These are phyloP conservation scores for Gracilaria caudata DNA, from an alignment of 23 red algal species.

Conservation along the genomic window DNA sequence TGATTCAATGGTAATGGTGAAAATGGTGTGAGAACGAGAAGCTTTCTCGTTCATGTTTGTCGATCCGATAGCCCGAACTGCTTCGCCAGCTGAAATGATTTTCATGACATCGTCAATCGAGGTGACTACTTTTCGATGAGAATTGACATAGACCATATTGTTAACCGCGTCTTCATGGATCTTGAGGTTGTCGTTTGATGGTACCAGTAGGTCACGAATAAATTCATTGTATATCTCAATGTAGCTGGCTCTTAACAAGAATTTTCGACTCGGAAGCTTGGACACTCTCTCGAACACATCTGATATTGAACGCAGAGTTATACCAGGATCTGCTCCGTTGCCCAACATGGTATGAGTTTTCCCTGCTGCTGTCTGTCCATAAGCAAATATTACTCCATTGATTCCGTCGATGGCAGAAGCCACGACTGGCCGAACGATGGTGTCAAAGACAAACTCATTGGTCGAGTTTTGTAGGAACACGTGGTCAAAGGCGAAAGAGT, in stretches of 20 bases:
- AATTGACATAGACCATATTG: slow-evolving; percentile 73
- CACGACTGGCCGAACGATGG: slow-evolving; percentile 55
- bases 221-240: slow-evolving; percentile 97
- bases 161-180: slow-evolving; percentile 74
- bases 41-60: slow-evolving; percentile 92
- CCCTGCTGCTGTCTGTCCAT: slow-evolving; percentile 88
- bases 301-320: slow-evolving; percentile 67
- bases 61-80: slow-evolving; percentile 66
- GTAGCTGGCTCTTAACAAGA: slow-evolving; percentile 77
- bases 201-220: slow-evolving; percentile 81
- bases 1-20: slow-evolving; percentile 88
- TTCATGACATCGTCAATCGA: slow-evolving; percentile 41
- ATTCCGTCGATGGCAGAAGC: slow-evolving; percentile 65
- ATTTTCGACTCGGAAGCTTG: slow-evolving; percentile 21
- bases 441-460: slow-evolving; percentile 58
- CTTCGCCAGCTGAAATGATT: slow-evolving; percentile 67
- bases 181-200: slow-evolving; percentile 65
- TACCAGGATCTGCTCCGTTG: slow-evolving; percentile 48
- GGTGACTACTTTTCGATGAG: slow-evolving; percentile 60
- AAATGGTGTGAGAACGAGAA: slow-evolving; percentile 91
- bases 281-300: slow-evolving; percentile 66
- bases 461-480: slow-evolving; percentile 4
- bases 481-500: slow-evolving; percentile 29
- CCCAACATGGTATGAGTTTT: slow-evolving; percentile 96
- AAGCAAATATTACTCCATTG: slow-evolving; percentile 87